Evolutionary conservation across 2,329 filamentous ascomycete species (phyloP), one percentile per base, ranked within the genome.

Genomic region (Cryoendolithus antarcticus): DNA sequence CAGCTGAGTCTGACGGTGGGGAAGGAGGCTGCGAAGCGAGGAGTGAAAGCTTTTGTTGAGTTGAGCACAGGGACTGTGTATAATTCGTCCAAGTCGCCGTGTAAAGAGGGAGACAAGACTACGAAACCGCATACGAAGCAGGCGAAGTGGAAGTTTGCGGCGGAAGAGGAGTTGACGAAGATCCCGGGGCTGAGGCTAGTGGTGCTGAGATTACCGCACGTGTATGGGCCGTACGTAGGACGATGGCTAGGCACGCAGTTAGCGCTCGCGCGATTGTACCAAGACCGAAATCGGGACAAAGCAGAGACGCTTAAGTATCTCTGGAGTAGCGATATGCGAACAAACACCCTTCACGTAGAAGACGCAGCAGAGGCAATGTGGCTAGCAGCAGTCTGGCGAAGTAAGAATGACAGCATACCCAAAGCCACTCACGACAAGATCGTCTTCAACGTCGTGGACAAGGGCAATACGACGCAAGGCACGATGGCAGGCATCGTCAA

Each of bases 31-130:
- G 88, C 86, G 35, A 86, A 80, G 57, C 78, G 86, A 51, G 76
- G 77, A 24, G 78, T 94, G 56, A 85, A 83, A 61, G 80, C 75
- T 46, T 95, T 89, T 59, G 70, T 96, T 49, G 91, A 98, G 66
- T 72, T 89, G 44, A 91, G 85, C 63, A 94, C 88, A 15, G 91
- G 88, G 48, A 86, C 91, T 71, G 84, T 98, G 37, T 98, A 98
- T 71, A 94, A 94, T 63, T 70, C 86, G n/a, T 82, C 88, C 55
- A 79, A 80, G 28, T 72, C 75, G 37, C 84, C 86, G 8, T 85
- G 86, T 60, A 93, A 89, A 60, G 91, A 98, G 62, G 74, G 70
- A 28, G 86, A 93, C 62, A 93, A 93, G 66, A 66, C 88, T 50
- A 54, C 43, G 37, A 93, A 94, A 65, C 89, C 91, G 1, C 93